A percentile compares a stretch with the other conserved stretches of the same genome.
These are phyloP conservation scores for Teratosphaeria destructans DNA, from an alignment of 2,329 filamentous ascomycete species.

Conservation along the genomic window DNA sequence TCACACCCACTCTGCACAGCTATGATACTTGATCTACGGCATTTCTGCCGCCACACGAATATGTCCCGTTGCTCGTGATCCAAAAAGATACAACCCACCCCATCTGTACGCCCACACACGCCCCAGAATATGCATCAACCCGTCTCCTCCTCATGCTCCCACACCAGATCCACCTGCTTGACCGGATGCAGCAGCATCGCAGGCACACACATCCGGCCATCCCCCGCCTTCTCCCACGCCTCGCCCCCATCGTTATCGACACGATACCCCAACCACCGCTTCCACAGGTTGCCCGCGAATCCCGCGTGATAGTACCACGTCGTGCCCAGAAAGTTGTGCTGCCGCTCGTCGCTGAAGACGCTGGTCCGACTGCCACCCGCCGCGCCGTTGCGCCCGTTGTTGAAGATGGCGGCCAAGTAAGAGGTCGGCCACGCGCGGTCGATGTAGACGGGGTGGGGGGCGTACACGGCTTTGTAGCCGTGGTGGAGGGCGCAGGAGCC, in stretches of 20 bases:
- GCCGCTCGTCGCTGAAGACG: conserved; percentile 41
- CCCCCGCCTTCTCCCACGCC: conserved; percentile 32
- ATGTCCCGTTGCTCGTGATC: not conserved
- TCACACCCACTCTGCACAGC: too few relatives aligned
- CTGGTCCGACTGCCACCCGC: conserved; percentile 38
- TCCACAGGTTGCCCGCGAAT: conserved; percentile 44
- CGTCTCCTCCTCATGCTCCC: conserved; percentile 26
- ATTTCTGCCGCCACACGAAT: not conserved
- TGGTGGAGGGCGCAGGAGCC: conserved; percentile 61
- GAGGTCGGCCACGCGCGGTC: conserved; percentile 46
- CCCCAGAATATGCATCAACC: not conserved
- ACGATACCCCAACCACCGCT: conserved; percentile 45
- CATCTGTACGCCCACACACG: not conserved
- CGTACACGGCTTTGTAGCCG: conserved; percentile 65
- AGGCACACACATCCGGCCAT: conserved; percentile 41
- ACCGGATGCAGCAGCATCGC: conserved; percentile 40
- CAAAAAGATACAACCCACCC: not conserved
- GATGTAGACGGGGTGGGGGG: conserved; percentile 47
- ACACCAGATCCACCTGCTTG: conserved; percentile 40
- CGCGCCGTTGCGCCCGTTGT: conserved; percentile 44
- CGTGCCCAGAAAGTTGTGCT: conserved; percentile 44
- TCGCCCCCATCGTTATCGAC: conserved; percentile 42
- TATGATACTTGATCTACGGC: not conserved
- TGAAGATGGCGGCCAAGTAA: conserved; percentile 46
- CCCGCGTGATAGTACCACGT: conserved; percentile 46